Conservation (phyloP, 176 grass and related monocot species). For the Lolium multiflorum region DNA sequence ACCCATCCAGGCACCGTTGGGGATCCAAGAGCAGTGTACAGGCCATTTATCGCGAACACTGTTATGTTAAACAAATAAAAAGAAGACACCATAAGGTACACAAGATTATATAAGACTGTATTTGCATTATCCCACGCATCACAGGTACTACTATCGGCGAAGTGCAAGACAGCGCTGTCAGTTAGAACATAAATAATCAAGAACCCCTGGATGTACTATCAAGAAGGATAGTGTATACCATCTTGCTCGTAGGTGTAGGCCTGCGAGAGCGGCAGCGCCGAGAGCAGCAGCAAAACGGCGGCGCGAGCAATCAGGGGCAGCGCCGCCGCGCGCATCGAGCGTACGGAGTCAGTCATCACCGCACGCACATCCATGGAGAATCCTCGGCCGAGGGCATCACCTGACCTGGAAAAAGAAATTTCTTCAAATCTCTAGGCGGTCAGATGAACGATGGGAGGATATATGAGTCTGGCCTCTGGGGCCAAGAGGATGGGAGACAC, state of each 20-base stretch:
- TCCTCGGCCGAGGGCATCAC: constrained; percentile 35
- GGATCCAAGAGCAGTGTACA: constrained; percentile 73
- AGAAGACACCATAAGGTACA: not conserved
- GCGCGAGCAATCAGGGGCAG: constrained; percentile 25
- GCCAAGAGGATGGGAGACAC: not conserved
- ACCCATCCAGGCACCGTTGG: constrained; percentile 81
- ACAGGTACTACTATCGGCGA: not conserved
- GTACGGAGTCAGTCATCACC: constrained; percentile 5
- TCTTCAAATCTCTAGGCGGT: not conserved
- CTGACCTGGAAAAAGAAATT: constrained; percentile 3
- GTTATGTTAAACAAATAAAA: constrained; percentile 41
- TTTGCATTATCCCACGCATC: not conserved
- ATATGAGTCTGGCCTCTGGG: constrained; percentile 8
- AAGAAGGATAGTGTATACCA: constrained; percentile 40
- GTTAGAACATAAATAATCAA: constrained; percentile 3
- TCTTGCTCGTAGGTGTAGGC: constrained; percentile 67
- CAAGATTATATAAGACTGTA: not conserved
- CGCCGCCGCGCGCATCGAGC: not conserved
- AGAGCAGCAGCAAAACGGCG: constrained; percentile 49
- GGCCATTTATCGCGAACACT: constrained; percentile 93
- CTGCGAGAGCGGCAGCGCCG: constrained; percentile 44
- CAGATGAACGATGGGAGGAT: constrained; percentile 17
- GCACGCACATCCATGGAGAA: constrained; percentile 24
- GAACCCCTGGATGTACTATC: not conserved
- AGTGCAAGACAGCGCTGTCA: not conserved